Percentiles rank a stretch among this genome's conserved stretches.
Conservation (phyloP, 768 basidiomycete genomes). For the Lyophyllum shimeji region DNA sequence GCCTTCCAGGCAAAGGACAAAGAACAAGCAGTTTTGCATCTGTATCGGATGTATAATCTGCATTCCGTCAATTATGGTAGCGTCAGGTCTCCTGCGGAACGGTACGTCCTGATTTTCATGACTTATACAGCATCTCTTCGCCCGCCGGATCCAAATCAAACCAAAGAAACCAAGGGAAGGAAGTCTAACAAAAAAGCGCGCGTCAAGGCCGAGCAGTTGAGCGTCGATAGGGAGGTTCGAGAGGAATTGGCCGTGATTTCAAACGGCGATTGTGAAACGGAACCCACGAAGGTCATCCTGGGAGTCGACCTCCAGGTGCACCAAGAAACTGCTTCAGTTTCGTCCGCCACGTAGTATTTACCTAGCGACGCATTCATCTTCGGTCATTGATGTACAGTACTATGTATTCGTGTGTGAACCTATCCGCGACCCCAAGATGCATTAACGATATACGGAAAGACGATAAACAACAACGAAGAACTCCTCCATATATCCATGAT, state of each 20-base stretch:
- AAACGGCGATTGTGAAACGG: not conserved
- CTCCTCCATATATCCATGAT: not conserved
- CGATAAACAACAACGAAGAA: not conserved
- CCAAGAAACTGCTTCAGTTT: not conserved
- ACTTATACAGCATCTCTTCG: slow-evolving; percentile 38
- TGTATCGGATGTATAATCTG: slow-evolving; percentile 76
- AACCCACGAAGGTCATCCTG: not conserved
- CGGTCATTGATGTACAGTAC: too few relatives aligned
- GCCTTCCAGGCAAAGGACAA: slow-evolving; percentile 71
- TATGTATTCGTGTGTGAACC: too few relatives aligned
- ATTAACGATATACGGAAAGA: not conserved
- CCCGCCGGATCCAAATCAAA: slow-evolving; percentile 39
- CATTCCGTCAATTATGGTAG: slow-evolving; percentile 60
- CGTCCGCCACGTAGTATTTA: not conserved
- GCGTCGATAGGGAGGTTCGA: not conserved
- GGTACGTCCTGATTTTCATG: not conserved
- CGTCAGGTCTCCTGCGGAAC: slow-evolving; percentile 10
- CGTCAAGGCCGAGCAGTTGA: slow-evolving; percentile 11
- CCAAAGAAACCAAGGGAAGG: slow-evolving; percentile 43
- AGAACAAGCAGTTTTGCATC: slow-evolving; percentile 89
- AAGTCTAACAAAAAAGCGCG: slow-evolving; percentile 39
- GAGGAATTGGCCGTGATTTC: not conserved
- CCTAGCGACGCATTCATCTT: too few relatives aligned
- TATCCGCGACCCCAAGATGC: not conserved
- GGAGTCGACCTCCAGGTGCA: too few relatives aligned